Evolutionary conservation across 176 grass and related monocot species (phyloP), one percentile per base, ranked within the genome.

Genomic region (Phoenix roebelenii): DNA sequence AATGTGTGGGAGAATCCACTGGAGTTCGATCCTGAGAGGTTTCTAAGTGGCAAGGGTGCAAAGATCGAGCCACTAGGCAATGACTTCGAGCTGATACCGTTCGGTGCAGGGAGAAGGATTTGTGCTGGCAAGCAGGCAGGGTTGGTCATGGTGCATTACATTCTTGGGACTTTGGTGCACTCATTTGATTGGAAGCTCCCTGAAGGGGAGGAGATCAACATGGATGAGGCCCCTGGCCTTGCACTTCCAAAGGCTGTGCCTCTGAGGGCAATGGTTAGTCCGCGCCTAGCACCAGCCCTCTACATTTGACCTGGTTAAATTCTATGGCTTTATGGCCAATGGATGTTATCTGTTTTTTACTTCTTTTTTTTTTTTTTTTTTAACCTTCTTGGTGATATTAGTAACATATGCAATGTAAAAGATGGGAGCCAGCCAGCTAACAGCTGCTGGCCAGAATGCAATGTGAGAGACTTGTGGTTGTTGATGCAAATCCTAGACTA

Each of bases 1-100:
- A 7, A 49, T 15, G 28, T 61, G 22, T 80, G 77, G 77, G 18
- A 64, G 16, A 29, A 74, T 7, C 77, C 77, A 3, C 55, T 67
- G 6, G 56, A 54, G 35, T 80, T 80, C 15, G 16, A 68, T 22
- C 76, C 76, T 0, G 61, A 25, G 22, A 44, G 76, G 2, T 69
- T 69, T 32, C 28, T 69, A 4, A 54, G 67, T 19, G 44, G 61
- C 4, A 14, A 12, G 17, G 20, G 30, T 2, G 54, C 28, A 4
- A 15, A 23, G 3, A 17, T 57, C 5, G 66, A 69, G 0, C 25
- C 28, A 3, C 18, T 17, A 0, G 66, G 66, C 0, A 56, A 48
- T 19, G 30, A 69, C 66, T 69, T 69, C 53, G 66, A 56, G 66
- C 25, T 69, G 0, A 57, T 69, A 23, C 66, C 66, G 2, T 69